Base-by-base conservation (phyloP, 2,329 filamentous ascomycete species). In the Microcyclospora tardicrescens region DNA sequence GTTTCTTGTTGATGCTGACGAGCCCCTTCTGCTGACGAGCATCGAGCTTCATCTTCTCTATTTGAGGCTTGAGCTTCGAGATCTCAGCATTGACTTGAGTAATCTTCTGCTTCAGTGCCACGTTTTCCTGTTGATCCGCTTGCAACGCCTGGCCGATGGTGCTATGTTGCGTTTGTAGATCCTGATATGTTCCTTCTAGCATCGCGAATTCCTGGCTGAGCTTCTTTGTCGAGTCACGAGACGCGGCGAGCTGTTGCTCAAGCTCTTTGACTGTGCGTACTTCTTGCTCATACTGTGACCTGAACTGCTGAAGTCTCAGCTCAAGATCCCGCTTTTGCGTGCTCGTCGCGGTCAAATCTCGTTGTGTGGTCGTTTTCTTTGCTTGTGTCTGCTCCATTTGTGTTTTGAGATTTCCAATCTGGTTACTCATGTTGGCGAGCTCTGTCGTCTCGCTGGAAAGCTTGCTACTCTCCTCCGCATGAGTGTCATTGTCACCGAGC, bases 1-100 rank as follows among this genome's bases (percentile, higher is more conserved):
- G 91, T 66, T 98, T 98, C 71, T 93, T 96, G 66, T 95, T 95
- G 65, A 98, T 98, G 33, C 91, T 87, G 24, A 93, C 89, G 48
- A 96, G 71, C 13, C 91, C 91, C 65, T 93, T 96, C 57, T 96
- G 87, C 60, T 96, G 91, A 32, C 91, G 79, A 16, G 86, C 86
- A 51, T 95, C 86, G 10, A 81, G 84, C 59, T 83, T 86, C 52
- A 93, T 72, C 67, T 95, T 96, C 59, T 98, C 91, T 37, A 98
- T 77, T 49, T 89, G 80, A 27, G 87, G 86, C 60, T 86, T 93
- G 31, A 96, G 66, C 60, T 86, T 80, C 13, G 76, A 72, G 50
- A 94, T 79, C 60, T 93, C 85, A 10, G 75, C 71, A 54, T 94
- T 98, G 32, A 85, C 73, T 37, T 79, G 72, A 27, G 81, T 77